phyloP scores from a whole-genome alignment of 305 asterid species.

The Fraxinus albicans region DNA sequence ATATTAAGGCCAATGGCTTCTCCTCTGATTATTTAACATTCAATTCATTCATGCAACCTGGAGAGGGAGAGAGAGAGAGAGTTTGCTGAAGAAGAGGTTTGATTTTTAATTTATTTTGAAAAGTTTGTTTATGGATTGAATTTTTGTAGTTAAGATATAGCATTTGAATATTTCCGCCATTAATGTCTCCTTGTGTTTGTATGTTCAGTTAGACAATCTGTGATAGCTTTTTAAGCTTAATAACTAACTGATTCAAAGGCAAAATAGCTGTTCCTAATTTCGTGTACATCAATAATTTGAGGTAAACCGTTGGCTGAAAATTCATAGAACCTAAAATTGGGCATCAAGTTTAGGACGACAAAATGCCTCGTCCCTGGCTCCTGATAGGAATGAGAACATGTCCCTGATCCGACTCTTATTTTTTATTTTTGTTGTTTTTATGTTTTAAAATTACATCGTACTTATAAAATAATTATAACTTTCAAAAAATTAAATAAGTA shows the following conservation, averaged over 20 bases:
- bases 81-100: slow-evolving; percentile 37
- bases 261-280: neutral
- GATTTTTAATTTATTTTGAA: neutral
- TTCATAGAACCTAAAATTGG: neutral
- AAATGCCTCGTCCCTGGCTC: neutral
- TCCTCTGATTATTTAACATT: neutral
- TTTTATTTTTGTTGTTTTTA: neutral
- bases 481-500: neutral
- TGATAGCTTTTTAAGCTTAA: neutral
- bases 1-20: slow-evolving; percentile 2
- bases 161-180: slow-evolving; percentile 29
- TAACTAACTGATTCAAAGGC: neutral
- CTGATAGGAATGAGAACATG: neutral
- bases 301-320: neutral
- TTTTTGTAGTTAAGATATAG: slow-evolving; percentile 21
- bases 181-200: slow-evolving; percentile 9
- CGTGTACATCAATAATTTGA: neutral
- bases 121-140: neutral
- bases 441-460: neutral
- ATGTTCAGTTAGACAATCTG: neutral
- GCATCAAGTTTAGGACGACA: neutral
- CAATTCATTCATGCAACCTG: neutral
- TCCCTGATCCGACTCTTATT: neutral
- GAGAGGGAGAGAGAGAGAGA: neutral
- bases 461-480: no score